phyloP scores from a whole-genome alignment of 1,139 yeast species.

The Saccharomyces hybrid region DNA sequence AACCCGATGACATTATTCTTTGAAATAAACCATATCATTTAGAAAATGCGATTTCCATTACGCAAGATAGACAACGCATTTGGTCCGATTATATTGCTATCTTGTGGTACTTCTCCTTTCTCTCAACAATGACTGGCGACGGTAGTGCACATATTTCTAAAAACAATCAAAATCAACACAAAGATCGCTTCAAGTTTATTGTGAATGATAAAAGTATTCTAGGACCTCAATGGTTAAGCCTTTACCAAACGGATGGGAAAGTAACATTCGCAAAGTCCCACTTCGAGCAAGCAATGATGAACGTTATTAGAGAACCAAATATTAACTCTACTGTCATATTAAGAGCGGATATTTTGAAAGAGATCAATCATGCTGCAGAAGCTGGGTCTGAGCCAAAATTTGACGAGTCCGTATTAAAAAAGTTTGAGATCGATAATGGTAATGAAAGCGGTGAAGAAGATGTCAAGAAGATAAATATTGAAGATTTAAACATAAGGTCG shows the following conservation, averaged over 20 bases:
- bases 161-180: constrained; percentile 3
- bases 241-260: constrained; percentile 32
- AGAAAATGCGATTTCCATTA: neutral
- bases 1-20: neutral
- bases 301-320: constrained; percentile 78
- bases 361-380: constrained; percentile 41
- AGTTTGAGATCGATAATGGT: constrained; percentile 7
- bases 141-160: neutral
- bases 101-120: too few species aligned
- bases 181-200: constrained; percentile 26
- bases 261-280: constrained; percentile 40
- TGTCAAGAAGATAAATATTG: constrained; percentile 35
- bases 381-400: constrained; percentile 28
- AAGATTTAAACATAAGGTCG: constrained; percentile 37
- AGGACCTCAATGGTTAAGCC: constrained; percentile 62
- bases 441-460: neutral
- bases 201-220: constrained; percentile 39
- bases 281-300: constrained; percentile 71
- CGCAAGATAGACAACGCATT: neutral
- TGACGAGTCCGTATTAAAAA: constrained; percentile 7
- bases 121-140: neutral
- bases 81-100: neutral
- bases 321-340: constrained; percentile 86
- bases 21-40: neutral
- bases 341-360: constrained; percentile 75